phyloP scores from a whole-genome alignment of 192 early-diverging fungal species.

The Gaertneriomyces semiglobifer region DNA sequence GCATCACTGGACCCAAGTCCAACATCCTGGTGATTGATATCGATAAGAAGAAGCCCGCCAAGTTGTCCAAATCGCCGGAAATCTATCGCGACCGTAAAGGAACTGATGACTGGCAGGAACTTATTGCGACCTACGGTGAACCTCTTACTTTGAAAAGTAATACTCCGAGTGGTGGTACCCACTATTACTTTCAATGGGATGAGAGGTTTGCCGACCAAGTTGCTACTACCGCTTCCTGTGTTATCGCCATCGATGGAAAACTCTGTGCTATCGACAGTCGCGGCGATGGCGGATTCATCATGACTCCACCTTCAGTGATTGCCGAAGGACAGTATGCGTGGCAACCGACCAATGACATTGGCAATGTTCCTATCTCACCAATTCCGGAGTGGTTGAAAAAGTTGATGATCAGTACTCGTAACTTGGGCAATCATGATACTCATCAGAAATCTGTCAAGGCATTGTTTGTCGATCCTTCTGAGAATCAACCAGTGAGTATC shows the following conservation, averaged over 20 bases:
- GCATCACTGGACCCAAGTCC: too few relatives aligned
- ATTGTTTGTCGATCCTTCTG: too few relatives aligned
- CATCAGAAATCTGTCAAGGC: too few relatives aligned
- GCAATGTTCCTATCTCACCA: slow-evolving; percentile 4
- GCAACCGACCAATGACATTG: not conserved
- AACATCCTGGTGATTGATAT: slow-evolving; percentile 7
- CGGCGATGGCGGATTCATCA: not conserved
- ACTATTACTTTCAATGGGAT: slow-evolving; percentile 1
- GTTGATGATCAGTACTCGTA: too few relatives aligned
- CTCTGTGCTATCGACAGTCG: not conserved
- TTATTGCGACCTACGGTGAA: not conserved
- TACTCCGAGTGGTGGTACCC: slow-evolving; percentile 3
- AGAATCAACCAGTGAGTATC: too few relatives aligned
- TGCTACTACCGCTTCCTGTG: not conserved
- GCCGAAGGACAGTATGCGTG: not conserved
- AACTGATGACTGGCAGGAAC: not conserved
- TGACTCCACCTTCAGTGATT: not conserved
- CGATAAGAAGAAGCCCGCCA: not conserved
- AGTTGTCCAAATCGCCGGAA: not conserved
- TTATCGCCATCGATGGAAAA: not conserved
- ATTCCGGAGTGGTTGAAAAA: slow-evolving; percentile 5
- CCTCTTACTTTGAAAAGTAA: not conserved
- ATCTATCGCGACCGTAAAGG: not conserved
- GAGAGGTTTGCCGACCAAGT: not conserved
- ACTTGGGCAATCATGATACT: too few relatives aligned